Percentiles rank a stretch among this genome's conserved stretches.
These are phyloP conservation scores for Gnomoniopsis smithogilvyi DNA, from an alignment of 2,329 filamentous ascomycete species.

Conservation along the genomic window DNA sequence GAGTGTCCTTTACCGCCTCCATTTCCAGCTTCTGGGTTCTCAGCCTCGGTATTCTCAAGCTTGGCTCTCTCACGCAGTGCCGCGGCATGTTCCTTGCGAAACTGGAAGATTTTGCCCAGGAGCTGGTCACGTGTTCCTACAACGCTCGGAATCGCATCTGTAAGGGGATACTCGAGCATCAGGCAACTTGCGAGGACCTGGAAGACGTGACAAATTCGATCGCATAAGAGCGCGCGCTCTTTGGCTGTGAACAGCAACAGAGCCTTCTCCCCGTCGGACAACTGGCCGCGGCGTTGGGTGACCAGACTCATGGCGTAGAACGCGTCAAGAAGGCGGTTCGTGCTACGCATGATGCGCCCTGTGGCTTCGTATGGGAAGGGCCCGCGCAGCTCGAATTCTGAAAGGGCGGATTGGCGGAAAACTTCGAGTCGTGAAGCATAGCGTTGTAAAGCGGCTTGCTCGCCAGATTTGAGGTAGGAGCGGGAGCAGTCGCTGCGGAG, in stretches of 20 bases:
- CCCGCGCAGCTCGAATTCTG: constrained; percentile 83
- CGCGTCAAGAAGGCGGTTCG: constrained; percentile 81
- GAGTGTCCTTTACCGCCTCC: constrained; percentile 18
- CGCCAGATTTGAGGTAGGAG: constrained; percentile 81
- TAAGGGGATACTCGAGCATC: constrained; percentile 91
- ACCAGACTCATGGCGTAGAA: constrained; percentile 97
- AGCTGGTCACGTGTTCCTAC: constrained; percentile 77
- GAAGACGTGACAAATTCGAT: constrained; percentile 85
- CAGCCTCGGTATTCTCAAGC: constrained; percentile 21
- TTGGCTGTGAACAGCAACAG: constrained; percentile 74
- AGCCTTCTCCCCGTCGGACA: constrained; percentile 76
- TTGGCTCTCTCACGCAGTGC: constrained; percentile 38
- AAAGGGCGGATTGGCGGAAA: constrained; percentile 69
- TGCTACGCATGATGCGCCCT: constrained; percentile 72
- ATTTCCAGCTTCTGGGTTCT: not conserved
- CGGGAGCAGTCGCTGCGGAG: constrained; percentile 54
- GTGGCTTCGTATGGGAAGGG: constrained; percentile 78
- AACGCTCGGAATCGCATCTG: constrained; percentile 82
- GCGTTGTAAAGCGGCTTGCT: constrained; percentile 82
- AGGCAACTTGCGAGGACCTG: constrained; percentile 86
- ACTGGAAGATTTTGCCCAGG: constrained; percentile 83
- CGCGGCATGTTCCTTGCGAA: constrained; percentile 64
- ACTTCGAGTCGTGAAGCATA: constrained; percentile 73
- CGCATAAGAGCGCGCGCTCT: constrained; percentile 78
- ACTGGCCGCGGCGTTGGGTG: constrained; percentile 72